A percentile compares a stretch with the other conserved stretches of the same genome.
Evolutionary conservation across 176 grass and related monocot genomes (phyloP).

Genomic region (Zea mays): Zm-B73-REFERENCE-NAM-5.0 NC_050096.1:209574501-209575000

Average conservation of each 20-base stretch:
- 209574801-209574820: constrained; percentile 77
- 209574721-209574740: background rate
- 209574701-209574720: background rate
- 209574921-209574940: constrained; percentile 21
- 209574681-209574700: constrained; percentile 55
- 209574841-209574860: constrained; percentile 56
- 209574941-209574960: constrained; percentile 17
- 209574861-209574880: constrained; percentile 68
- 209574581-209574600: background rate
- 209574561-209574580: background rate
- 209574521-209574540: background rate
- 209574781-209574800: constrained; percentile 74
- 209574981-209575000: background rate
- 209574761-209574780: background rate
- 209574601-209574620: constrained; percentile 28
- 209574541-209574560: background rate
- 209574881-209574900: constrained; percentile 62
- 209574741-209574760: background rate
- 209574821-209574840: constrained; percentile 68
- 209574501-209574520: background rate
- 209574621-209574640: constrained; percentile 76
- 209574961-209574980: constrained; percentile 43
- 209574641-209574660: constrained; percentile 59
- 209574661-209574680: constrained; percentile 57
- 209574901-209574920: constrained; percentile 44